These are phyloP conservation scores for Cucurbita moschata DNA, from an alignment of 306 rosid genomes.

Conservation along the genomic window DNA sequence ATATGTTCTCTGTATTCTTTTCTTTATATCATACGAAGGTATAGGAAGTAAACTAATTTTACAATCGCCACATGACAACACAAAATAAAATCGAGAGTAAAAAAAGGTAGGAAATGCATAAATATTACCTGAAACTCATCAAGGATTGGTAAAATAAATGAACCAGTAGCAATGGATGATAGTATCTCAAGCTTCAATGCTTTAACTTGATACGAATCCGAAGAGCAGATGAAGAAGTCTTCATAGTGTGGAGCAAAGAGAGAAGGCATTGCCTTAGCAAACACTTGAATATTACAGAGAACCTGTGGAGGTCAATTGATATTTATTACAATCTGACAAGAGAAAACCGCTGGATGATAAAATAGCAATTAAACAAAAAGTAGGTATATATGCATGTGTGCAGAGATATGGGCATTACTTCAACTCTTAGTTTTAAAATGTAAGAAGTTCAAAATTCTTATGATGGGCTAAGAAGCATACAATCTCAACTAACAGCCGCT, in stretches of 20 bases:
- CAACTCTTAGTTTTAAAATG: background rate
- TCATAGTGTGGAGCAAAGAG: slow-evolving; percentile 65
- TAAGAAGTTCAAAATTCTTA: background rate
- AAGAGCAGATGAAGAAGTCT: slow-evolving; percentile 64
- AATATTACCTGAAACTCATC: slow-evolving; percentile 80
- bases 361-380: background rate
- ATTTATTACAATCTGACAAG: slow-evolving; percentile 6
- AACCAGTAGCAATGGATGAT: slow-evolving; percentile 51
- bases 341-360: background rate
- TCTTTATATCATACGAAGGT: background rate
- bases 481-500: background rate
- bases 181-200: slow-evolving; percentile 78
- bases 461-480: background rate
- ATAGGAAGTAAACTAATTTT: background rate
- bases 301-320: slow-evolving; percentile 43
- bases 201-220: slow-evolving; percentile 84
- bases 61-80: background rate
- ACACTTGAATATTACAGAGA: slow-evolving; percentile 83
- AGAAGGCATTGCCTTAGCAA: slow-evolving; percentile 85
- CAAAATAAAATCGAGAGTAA: background rate
- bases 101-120: background rate
- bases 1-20: background rate
- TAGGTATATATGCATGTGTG: background rate
- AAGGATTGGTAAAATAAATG: slow-evolving; percentile 45
- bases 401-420: background rate